These are phyloP conservation scores for Fusarium sublunatum DNA, from an alignment of 2,329 filamentous ascomycete genomes.

Conservation along the genomic window DNA sequence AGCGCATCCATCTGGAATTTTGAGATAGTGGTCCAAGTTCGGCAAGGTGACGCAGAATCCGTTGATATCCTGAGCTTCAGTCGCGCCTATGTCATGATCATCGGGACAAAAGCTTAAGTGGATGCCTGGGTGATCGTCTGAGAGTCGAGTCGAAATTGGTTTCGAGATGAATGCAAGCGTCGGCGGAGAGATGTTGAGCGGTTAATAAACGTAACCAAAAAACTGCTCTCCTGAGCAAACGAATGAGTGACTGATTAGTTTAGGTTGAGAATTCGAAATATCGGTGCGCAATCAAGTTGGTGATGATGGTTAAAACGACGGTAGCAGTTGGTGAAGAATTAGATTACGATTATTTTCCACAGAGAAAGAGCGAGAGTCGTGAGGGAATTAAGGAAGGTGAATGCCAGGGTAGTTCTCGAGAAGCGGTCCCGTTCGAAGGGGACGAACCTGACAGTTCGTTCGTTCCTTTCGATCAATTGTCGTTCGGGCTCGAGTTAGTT, in stretches of 20 bases:
- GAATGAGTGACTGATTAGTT: constrained; percentile 36
- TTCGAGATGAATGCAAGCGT: constrained; percentile 33
- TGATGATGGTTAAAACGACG: constrained; percentile 36
- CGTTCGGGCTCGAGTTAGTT: constrained; percentile 33
- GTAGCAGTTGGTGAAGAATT: constrained; percentile 44
- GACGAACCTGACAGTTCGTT: constrained; percentile 41
- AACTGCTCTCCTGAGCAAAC: constrained; percentile 42
- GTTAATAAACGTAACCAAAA: constrained; percentile 49
- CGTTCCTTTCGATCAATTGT: constrained; percentile 45
- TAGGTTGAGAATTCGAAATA: constrained; percentile 30
- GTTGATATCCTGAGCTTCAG: constrained; percentile 23
- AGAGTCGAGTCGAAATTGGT: constrained; percentile 9
- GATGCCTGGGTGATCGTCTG: constrained; percentile 24
- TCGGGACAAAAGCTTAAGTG: constrained; percentile 27
- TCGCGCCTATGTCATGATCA: constrained; percentile 38
- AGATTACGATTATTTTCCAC: constrained; percentile 44
- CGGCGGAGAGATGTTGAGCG: constrained; percentile 45
- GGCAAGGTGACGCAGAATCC: constrained; percentile 23
- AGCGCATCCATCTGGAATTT: constrained; percentile 19
- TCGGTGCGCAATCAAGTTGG: constrained; percentile 28
- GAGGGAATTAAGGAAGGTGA: constrained; percentile 35
- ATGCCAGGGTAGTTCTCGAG: constrained; percentile 37
- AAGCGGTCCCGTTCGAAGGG: constrained; percentile 29
- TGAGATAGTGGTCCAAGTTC: constrained; percentile 16
- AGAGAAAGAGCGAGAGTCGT: constrained; percentile 38